These are phyloP conservation scores for Ustilago sp. DNA, from an alignment of 1,284 basidiomycete species.

Conservation along the genomic window DNA sequence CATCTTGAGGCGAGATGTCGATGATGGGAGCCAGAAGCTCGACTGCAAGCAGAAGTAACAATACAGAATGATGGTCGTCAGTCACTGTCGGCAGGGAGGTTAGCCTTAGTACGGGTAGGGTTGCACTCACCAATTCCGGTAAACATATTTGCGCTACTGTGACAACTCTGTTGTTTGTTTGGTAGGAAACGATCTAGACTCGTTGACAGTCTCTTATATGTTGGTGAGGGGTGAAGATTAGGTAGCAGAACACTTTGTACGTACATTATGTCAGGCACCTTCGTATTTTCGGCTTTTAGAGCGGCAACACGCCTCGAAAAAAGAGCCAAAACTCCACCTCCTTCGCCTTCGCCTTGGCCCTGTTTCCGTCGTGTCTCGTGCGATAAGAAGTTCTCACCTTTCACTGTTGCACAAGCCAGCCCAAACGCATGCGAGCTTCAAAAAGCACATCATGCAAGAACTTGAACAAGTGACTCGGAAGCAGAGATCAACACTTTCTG, in stretches of 20 bases:
- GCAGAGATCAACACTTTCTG: background rate
- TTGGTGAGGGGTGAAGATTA: background rate
- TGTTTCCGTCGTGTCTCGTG: constrained; percentile 14
- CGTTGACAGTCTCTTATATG: background rate
- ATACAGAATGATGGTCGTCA: background rate
- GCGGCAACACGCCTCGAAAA: constrained; percentile 9
- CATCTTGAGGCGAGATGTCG: constrained; percentile 72
- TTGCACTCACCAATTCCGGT: constrained; percentile 57
- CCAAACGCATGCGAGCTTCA: constrained; percentile 12
- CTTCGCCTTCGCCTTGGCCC: constrained; percentile 1
- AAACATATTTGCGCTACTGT: constrained; percentile 45
- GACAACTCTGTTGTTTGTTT: background rate
- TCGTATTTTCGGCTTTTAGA: constrained; percentile 26
- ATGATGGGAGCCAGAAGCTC: constrained; percentile 83
- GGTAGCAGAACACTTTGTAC: background rate
- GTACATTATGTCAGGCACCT: constrained; percentile 29
- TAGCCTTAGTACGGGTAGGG: too few relatives aligned
- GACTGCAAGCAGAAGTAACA: constrained; percentile 30
- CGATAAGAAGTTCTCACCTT: constrained; percentile 30
- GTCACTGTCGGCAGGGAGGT: background rate
- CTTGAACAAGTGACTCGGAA: background rate
- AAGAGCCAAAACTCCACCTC: constrained; percentile 22
- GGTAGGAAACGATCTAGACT: background rate
- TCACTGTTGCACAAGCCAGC: constrained; percentile 18
- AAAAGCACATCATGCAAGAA: background rate